These are phyloP conservation scores for Tetragonia tetragonoides DNA, from an alignment of 148 eudicot genomes.

Conservation along the genomic window DNA sequence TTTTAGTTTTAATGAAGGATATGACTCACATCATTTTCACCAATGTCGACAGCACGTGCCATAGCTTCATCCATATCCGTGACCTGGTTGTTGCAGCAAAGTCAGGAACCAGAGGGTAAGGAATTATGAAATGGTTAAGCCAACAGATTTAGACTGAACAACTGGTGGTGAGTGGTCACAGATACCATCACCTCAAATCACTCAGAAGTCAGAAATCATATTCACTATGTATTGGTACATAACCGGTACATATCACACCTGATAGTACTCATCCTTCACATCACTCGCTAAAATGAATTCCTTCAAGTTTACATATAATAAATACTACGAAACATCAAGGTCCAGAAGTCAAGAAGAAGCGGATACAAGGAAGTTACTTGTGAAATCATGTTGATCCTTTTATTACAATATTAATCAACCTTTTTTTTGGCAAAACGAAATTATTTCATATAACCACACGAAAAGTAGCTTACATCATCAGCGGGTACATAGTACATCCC, in stretches of 20 bases:
- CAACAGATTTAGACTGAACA: not conserved
- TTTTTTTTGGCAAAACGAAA: no score
- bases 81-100: conserved; percentile 39
- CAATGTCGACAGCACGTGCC: conserved; percentile 97
- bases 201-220: not conserved
- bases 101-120: conserved; percentile 4
- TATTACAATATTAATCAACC: no score
- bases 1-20: not conserved
- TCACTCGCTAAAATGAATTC: no score
- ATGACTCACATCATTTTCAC: conserved; percentile 81
- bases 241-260: not conserved
- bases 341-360: no score
- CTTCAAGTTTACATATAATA: no score
- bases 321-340: no score
- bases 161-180: not conserved
- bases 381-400: no score
- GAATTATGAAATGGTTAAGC: not conserved
- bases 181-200: not conserved
- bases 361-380: no score
- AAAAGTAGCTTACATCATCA: no score
- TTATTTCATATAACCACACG: no score
- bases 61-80: conserved; percentile 94
- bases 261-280: no score
- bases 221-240: not conserved
- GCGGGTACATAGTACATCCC: no score